Percentiles rank a stretch among this genome's conserved stretches.
phyloP scores from a whole-genome alignment of 768 basidiomycete genomes.

The Termitomyces titanicus region DNA sequence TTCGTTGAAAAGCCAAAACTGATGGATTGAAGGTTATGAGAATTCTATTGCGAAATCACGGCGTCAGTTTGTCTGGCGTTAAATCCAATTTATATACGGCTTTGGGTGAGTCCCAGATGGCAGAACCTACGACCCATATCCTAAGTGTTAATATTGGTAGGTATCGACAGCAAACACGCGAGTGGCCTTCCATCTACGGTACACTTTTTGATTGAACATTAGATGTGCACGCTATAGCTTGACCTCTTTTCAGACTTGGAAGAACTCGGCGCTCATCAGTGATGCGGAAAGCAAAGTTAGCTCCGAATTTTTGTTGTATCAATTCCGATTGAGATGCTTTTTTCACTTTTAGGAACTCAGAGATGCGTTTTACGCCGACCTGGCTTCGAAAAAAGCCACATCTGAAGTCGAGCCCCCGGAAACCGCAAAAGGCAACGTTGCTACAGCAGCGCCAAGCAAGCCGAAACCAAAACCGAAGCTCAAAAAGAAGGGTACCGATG shows the following conservation, averaged over 20 bases:
- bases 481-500: slow-evolving; percentile 47
- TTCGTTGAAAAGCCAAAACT: background rate
- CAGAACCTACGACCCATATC: no score
- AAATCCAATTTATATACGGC: slow-evolving; percentile 69
- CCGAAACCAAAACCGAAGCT: slow-evolving; percentile 39
- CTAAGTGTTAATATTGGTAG: slow-evolving; percentile 24
- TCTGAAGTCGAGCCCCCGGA: slow-evolving; percentile 2
- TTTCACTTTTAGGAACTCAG: slow-evolving; percentile 47
- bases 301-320: background rate
- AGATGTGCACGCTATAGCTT: background rate
- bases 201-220: background rate
- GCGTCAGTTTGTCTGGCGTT: slow-evolving; percentile 61
- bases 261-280: slow-evolving; percentile 52
- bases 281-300: slow-evolving; percentile 62
- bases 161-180: slow-evolving; percentile 73
- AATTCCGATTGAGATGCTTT: background rate
- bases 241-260: slow-evolving; percentile 52
- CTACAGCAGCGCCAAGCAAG: slow-evolving; percentile 23
- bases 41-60: slow-evolving; percentile 61
- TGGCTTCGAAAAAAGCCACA: slow-evolving; percentile 28
- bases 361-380: slow-evolving; percentile 55
- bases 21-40: slow-evolving; percentile 55
- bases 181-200: slow-evolving; percentile 74
- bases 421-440: background rate
- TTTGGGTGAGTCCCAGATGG: slow-evolving; percentile 37